These are phyloP conservation scores for Penicillium ucsense DNA, from an alignment of 495 filamentous ascomycete species.

Conservation along the genomic window DNA sequence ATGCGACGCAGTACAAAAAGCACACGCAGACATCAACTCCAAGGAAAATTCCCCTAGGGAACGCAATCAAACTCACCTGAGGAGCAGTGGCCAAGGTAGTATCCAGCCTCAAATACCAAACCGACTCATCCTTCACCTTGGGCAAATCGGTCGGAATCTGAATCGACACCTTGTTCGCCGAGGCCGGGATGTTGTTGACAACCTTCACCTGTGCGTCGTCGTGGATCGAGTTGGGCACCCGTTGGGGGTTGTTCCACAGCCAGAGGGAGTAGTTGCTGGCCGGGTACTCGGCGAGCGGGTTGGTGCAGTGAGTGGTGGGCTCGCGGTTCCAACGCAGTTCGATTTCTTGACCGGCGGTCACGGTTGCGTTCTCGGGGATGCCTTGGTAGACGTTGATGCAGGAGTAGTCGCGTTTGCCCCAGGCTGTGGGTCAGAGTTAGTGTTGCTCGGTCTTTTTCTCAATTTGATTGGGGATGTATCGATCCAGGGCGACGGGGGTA, in stretches of 20 bases:
- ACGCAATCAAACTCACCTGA: constrained; percentile 16
- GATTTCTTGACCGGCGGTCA: constrained; percentile 15
- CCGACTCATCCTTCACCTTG: constrained; percentile 17
- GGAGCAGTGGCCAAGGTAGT: constrained; percentile 22
- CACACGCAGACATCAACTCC: not conserved
- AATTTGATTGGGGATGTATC: no score
- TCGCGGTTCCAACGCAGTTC: constrained; percentile 25
- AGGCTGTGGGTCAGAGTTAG: constrained; percentile 8
- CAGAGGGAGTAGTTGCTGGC: constrained; percentile 18
- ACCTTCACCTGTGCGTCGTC: constrained; percentile 19
- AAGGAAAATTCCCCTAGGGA: not conserved
- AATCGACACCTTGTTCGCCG: constrained; percentile 15
- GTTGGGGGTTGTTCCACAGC: constrained; percentile 33
- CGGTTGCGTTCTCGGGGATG: constrained; percentile 25
- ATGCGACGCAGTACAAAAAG: not conserved
- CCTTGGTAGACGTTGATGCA: constrained; percentile 31
- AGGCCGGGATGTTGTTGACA: constrained; percentile 10
- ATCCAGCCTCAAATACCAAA: constrained; percentile 27
- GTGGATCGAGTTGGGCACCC: constrained; percentile 10
- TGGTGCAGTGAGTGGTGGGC: constrained; percentile 17
- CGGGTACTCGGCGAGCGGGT: constrained; percentile 14
- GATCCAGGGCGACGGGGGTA: no score
- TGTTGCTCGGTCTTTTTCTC: no score
- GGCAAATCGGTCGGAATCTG: constrained; percentile 22
- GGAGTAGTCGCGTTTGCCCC: constrained; percentile 32